Base-by-base conservation (phyloP, 129 eudicot genomes). In the Calendula officinalis region DNA sequence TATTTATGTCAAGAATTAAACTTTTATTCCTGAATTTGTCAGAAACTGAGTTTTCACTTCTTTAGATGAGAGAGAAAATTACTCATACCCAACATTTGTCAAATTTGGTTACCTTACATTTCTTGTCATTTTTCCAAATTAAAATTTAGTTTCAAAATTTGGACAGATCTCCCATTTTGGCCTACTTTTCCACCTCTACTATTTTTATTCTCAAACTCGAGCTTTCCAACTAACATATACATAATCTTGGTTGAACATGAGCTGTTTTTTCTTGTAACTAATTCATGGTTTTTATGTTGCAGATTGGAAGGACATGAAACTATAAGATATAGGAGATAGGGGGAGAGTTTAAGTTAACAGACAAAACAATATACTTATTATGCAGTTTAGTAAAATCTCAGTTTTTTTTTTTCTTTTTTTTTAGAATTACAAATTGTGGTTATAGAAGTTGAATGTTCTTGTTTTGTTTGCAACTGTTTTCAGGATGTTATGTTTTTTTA, bases 261-360 rank as follows among this genome's bases (percentile, higher is more conserved):
- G 50, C 71, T 51, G 14, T 43, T 12, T 56, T 56, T 5, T 57
- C 45, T 34, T 22, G 1, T 22, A 22, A 57, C 47, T 45, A 37
- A 44, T 43, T 32, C 27, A 12, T 35, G 47, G 46, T 2, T 68
- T 17, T 22, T 30, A 12, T 56, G 7, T 68, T 68, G 65, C 66
- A 68, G 69, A 37, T 48, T 64, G 69, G 44, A 64, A 38, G 56
- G 47, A 58, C 56, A 45, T 68, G 66, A 45, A 22, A 36, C 4
- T 68, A 65, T 68, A 44, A 33, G 41, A 68, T 56, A 57, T 45
- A 47, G 45, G 44, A 56, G 17, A 68, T 56, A 68, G 62, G 50
- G 39, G 38, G 66, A 37, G 27, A 68, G 74, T 68, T 68, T 16
- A 34, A 56, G 73, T 43, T 36, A 68, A 68, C 56, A 56, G 53